Evolutionary conservation across 208 protist genomes (phyloP), one percentile per base, ranked within the genome.

Genomic region (Leishmania major): DNA sequence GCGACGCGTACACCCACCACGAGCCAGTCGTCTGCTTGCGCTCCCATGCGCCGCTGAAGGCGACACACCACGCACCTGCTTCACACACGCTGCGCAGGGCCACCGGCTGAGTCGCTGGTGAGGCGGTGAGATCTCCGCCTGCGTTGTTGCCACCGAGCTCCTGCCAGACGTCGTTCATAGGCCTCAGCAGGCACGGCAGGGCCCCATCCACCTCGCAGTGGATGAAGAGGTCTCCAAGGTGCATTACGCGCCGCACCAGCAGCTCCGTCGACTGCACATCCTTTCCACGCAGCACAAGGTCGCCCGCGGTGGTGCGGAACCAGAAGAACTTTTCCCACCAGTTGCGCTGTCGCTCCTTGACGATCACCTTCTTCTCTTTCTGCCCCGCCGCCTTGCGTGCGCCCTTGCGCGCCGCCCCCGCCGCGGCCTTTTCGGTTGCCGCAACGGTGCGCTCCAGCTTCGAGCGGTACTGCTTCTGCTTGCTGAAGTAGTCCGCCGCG

Each of bases 311-410:
- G 1, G 96, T 98, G 81, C 99, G 95, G 84, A 99, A 99, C 98
- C 98, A 99, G 60, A 93, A 77, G 73, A 99, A 99, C 87, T 99
- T 99, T 76, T 99, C 99, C 94, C 99, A 99, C 99, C 99, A 99
- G 57, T 91, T 92, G 11, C 92, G 82, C 83, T 95, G 94, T 43
- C 99, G 91, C 78, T 98, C 90, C 55, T 91, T 87, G 31, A 92
- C 80, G 77, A 99, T 98, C 37, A 86, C 83, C 51, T 96, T 91
- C 73, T 92, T 97, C 15, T 88, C 87, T 35, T 86, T 81, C 81
- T 88, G 89, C 83, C 91, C 94, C 64, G 94, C 93, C 2, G 95
- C 82, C 19, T 86, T 67, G 17, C 87, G 80, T 10, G 91, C 84
- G 0, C 91, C 92, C 77, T 97, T 96, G 40, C 88, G 86, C 37